Evolutionary conservation across 257 asterid species (phyloP), one percentile per base, ranked within the genome.

Genomic region (Scutellaria baicalensis): DNA sequence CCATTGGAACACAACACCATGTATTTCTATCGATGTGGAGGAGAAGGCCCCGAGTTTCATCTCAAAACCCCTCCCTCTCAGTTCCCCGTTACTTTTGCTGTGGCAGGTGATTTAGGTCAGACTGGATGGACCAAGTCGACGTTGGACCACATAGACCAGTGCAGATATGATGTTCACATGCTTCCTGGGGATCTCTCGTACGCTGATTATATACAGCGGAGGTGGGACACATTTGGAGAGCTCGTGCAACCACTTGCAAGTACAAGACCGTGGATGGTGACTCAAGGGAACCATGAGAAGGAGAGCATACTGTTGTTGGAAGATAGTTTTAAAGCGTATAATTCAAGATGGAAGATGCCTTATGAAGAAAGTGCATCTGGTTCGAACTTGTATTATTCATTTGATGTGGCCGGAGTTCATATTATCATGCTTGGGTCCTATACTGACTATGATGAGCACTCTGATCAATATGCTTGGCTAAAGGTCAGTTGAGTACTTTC

Each of bases 311-410:
- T 83, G 1, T 31, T 88, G 6, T 4, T 94, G 36, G 79, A 75
- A 69, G 86, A 86, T 10, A 69, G 80, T 18, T 94, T 94, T 71
- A 61, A 68, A 40, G 78, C 99, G 10, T 94, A 86, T 73, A 94
- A 91, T 82, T 83, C 97, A 2, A 89, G 99, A 78, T 94, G 99
- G 99, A 91, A 82, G 82, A 94, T 94, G 99, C 98, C 99, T 0
- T 94, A 78, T 71, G 75, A 76, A 65, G 99, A 94, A 92, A 94
- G 99, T 77, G 87, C 76, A 39, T 94, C 99, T 11, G 44, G 47
- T 77, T 94, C 99, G 5, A 94, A 94, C 72, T 78, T 94, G 71
- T 94, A 85, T 78, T 94, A 94, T 66, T 94, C 99, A 4, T 94
- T 94, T 75, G 97, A 91, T 44, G 98, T 85, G 69, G 87, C 98